Evolutionary conservation across 495 filamentous ascomycete genomes (phyloP).

Genomic region (Penicillium goetzii): DNA sequence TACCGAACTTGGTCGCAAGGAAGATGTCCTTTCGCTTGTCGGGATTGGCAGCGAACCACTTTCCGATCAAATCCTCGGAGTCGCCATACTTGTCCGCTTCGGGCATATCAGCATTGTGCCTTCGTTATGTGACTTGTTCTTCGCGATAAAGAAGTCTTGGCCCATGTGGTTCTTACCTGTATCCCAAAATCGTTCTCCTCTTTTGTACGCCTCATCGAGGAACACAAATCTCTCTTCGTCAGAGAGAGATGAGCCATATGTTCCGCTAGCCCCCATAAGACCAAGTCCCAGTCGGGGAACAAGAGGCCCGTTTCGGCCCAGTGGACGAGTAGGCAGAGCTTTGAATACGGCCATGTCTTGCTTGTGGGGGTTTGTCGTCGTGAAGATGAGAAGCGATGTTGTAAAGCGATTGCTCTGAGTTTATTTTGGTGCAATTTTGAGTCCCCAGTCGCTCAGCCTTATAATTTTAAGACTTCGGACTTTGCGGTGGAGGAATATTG

Average conservation of each 20-base stretch:
- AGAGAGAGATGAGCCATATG: constrained; percentile 46
- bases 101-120: constrained; percentile 11
- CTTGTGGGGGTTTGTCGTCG: not conserved
- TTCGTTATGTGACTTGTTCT: not conserved
- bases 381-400: not conserved
- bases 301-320: constrained; percentile 59
- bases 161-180: constrained; percentile 29
- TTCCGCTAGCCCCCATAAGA: constrained; percentile 56
- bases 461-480: not conserved
- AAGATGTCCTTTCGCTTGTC: constrained; percentile 62
- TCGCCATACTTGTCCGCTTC: constrained; percentile 53
- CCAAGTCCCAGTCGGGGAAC: constrained; percentile 60
- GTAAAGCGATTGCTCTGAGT: not conserved
- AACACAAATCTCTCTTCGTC: constrained; percentile 46
- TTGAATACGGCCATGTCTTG: not conserved
- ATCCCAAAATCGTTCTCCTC: constrained; percentile 65
- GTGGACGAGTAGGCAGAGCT: constrained; percentile 40
- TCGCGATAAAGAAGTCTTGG: too few species aligned
- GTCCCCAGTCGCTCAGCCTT: not conserved
- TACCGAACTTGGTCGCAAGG: constrained; percentile 62
- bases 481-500: constrained; percentile 1
- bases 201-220: constrained; percentile 52
- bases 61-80: constrained; percentile 52
- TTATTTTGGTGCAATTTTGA: not conserved
- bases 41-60: constrained; percentile 57